A percentile compares a stretch with the other conserved stretches of the same genome.
Evolutionary conservation across 768 basidiomycete genomes (phyloP).

Genomic region (Gymnopilus junonius): DNA sequence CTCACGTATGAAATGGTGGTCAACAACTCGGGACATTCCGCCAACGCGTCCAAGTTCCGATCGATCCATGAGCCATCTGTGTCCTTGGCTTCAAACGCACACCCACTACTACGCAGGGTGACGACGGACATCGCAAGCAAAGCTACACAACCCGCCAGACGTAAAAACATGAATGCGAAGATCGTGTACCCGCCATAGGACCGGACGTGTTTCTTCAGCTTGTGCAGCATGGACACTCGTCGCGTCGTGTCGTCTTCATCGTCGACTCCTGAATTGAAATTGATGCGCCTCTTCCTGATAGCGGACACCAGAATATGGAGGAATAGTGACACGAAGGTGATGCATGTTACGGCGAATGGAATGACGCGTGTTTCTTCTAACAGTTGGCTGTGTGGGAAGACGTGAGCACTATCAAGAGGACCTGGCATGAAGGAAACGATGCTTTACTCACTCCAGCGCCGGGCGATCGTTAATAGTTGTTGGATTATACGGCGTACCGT

Average conservation of each 20-base stretch:
- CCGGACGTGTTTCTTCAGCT: not conserved
- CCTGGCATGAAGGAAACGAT: not conserved
- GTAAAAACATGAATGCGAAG: constrained; percentile 15
- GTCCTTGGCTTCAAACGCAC: not conserved
- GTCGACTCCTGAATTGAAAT: not conserved
- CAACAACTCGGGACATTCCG: constrained; percentile 5
- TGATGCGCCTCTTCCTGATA: not conserved
- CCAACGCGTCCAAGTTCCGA: not conserved
- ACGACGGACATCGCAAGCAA: constrained; percentile 9
- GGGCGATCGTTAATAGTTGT: not conserved
- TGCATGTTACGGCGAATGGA: not conserved
- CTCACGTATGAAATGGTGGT: constrained; percentile 15
- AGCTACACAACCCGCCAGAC: constrained; percentile 10
- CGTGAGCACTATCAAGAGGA: not conserved
- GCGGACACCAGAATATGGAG: not conserved
- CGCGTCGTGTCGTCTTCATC: not conserved
- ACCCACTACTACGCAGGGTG: not conserved
- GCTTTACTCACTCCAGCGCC: not conserved
- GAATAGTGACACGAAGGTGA: not conserved
- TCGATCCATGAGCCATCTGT: not conserved
- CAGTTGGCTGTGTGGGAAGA: not conserved
- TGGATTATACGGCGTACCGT: not conserved
- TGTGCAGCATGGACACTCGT: not conserved
- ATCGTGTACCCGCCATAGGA: constrained; percentile 10
- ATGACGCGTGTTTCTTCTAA: not conserved